phyloP scores from a whole-genome alignment of 768 basidiomycete genomes.

The Tylopilus sp. region DNA sequence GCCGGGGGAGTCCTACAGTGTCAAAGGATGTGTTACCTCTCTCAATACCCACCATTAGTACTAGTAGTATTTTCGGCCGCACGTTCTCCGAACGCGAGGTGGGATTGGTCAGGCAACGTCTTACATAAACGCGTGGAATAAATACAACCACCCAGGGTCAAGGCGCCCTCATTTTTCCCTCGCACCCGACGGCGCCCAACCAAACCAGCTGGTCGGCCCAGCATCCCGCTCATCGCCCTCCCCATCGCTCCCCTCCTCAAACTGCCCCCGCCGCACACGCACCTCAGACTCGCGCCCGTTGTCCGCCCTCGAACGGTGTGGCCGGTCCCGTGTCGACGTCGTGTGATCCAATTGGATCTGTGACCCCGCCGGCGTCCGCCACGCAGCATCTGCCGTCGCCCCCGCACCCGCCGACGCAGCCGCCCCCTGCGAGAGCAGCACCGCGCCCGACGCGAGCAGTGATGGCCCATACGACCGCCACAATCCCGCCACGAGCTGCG shows the following conservation, averaged over 20 bases:
- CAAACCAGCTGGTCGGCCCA: conserved; percentile 33
- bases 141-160: conserved; percentile 11
- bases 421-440: conserved; percentile 53
- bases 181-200: conserved; percentile 30
- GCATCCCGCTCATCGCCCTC: conserved; percentile 43
- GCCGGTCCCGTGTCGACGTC: conserved; percentile 41
- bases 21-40: too few species aligned
- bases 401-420: conserved; percentile 40
- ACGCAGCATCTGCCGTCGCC: conserved; percentile 24
- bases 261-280: conserved; percentile 47
- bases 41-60: too few species aligned
- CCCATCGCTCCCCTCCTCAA: conserved; percentile 70
- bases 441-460: conserved; percentile 64
- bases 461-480: conserved; percentile 80
- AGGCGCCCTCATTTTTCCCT: conserved; percentile 15
- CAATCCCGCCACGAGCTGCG: conserved; percentile 59
- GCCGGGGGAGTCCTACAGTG: too few species aligned
- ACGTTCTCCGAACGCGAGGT: too few species aligned
- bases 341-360: conserved; percentile 25
- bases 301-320: conserved; percentile 45
- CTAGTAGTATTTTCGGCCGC: too few species aligned
- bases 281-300: conserved; percentile 38
- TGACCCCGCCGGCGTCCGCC: conserved; percentile 30
- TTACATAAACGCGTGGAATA: background rate
- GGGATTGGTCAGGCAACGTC: too few species aligned